A percentile compares a stretch with the other conserved stretches of the same genome.
These are phyloP conservation scores for Elongisporangium senticosum DNA, from an alignment of 352 stramenopile genomes.

Conservation along the genomic window DNA sequence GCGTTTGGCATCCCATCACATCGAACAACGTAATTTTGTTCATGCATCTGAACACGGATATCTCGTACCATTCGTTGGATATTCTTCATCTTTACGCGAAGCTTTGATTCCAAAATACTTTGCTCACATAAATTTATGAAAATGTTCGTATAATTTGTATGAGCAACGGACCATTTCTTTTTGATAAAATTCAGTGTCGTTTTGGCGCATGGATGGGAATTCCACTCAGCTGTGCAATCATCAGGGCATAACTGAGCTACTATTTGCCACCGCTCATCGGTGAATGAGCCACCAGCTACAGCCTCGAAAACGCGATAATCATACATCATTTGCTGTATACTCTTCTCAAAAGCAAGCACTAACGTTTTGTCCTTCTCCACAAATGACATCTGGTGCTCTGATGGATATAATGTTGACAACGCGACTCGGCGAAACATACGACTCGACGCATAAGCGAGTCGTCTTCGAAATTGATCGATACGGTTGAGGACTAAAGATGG, in stretches of 20 bases:
- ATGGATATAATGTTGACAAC: constrained; percentile 8
- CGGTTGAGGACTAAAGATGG: constrained; percentile 42
- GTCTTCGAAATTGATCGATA: constrained; percentile 52
- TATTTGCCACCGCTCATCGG: constrained; percentile 28
- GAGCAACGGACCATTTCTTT: constrained; percentile 10
- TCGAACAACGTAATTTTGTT: constrained; percentile 33
- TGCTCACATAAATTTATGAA: constrained; percentile 40
- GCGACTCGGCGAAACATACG: constrained; percentile 19
- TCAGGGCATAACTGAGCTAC: constrained; percentile 8
- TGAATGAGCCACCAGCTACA: constrained; percentile 31
- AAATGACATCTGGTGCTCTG: constrained; percentile 2
- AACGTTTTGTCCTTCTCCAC: constrained; percentile 23
- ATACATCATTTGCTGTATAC: constrained; percentile 37
- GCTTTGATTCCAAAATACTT: constrained; percentile 45
- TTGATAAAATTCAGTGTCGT: constrained; percentile 23
- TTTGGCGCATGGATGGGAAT: not conserved
- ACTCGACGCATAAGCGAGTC: constrained; percentile 31
- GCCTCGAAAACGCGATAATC: constrained; percentile 49
- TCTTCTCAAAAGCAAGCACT: constrained; percentile 23
- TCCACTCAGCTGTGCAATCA: not conserved
- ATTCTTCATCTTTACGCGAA: constrained; percentile 30
- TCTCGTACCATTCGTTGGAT: constrained; percentile 18
- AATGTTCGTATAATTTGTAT: not conserved
- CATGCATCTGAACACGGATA: constrained; percentile 25
- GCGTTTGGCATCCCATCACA: constrained; percentile 26